Base-by-base conservation (phyloP, 129 eudicot species). In the Silybum marianum region DNA sequence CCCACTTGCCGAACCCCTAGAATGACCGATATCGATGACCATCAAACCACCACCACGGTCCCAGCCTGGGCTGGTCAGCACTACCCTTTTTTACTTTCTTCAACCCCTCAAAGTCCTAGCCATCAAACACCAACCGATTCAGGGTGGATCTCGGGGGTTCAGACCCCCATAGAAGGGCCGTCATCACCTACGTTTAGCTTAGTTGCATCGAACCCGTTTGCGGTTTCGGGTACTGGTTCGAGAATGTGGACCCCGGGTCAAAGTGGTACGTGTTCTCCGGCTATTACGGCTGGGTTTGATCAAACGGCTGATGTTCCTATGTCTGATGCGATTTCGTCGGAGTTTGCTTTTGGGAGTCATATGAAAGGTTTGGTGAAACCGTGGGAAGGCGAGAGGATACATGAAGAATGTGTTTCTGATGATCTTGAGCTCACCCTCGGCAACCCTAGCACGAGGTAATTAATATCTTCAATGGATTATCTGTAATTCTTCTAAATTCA, bases 361-460 rank as follows among this genome's bases (percentile, higher is more conserved):
- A 75, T 75, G 80, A 82, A 82, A 69, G 81, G 85, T 12, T 22
- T 82, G 23, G 98, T 92, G 69, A 95, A 95, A 81, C 88, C 98
- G 2, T 95, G 98, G 98, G 94, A 95, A 88, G 98, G 98, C 16
- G 98, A 95, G 84, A 90, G 90, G 78, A 95, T 95, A 70, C 98
- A 95, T 18, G 98, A 95, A 40, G 98, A 95, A 84, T 90, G 97
- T 19, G 96, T 87, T 38, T 86, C 98, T 3, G 97, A 95, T 84
- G 97, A 95, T 82, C 97, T 95, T 32, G 97, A 92, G 80, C 97
- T 95, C 73, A 95, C 98, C 44, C 98, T 95, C 32, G 98, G 98
- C 79, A 92, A 88, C 66, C 89, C 97, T 48, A 83, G 88, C 75
- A 92, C 96, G 58, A 90, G 96, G 97, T 94, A 82, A 78, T 92